phyloP scores from a whole-genome alignment of 192 early-diverging fungal genomes.

The Globomyces pollinis-pini region DNA sequence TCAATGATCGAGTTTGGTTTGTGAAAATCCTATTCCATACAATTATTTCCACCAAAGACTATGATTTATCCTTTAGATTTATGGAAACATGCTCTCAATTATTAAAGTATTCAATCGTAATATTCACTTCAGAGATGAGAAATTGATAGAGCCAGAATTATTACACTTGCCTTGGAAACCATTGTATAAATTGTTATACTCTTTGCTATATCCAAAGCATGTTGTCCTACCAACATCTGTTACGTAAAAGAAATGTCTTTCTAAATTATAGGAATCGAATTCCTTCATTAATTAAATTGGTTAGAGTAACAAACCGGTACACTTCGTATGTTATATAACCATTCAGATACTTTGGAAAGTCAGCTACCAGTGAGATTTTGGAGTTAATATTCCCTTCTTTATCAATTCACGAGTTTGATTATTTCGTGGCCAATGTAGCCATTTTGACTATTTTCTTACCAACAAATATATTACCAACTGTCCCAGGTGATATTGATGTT shows the following conservation, averaged over 20 bases:
- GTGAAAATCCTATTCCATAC: conserved; percentile 57
- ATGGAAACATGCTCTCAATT: conserved; percentile 43
- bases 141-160: not conserved
- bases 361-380: conserved; percentile 64
- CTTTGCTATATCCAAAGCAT: conserved; percentile 6
- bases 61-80: conserved; percentile 56
- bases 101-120: conserved; percentile 61
- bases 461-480: conserved; percentile 17
- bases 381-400: conserved; percentile 68
- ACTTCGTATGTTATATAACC: too few relatives aligned
- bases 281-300: conserved; percentile 16
- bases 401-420: conserved; percentile 57
- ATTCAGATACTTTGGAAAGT: conserved; percentile 64
- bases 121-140: not conserved
- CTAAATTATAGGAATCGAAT: conserved; percentile 1
- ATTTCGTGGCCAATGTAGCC: conserved; percentile 45
- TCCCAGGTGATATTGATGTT: not conserved
- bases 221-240: not conserved
- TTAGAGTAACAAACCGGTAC: conserved; percentile 13
- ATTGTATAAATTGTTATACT: conserved; percentile 6
- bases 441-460: conserved; percentile 70
- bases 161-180: conserved; percentile 38
- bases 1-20: conserved; percentile 45
- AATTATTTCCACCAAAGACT: conserved; percentile 59
- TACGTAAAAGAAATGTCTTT: not conserved